These are phyloP conservation scores for Hysterangium stoloniferum DNA, from an alignment of 768 basidiomycete genomes.

Conservation along the genomic window DNA sequence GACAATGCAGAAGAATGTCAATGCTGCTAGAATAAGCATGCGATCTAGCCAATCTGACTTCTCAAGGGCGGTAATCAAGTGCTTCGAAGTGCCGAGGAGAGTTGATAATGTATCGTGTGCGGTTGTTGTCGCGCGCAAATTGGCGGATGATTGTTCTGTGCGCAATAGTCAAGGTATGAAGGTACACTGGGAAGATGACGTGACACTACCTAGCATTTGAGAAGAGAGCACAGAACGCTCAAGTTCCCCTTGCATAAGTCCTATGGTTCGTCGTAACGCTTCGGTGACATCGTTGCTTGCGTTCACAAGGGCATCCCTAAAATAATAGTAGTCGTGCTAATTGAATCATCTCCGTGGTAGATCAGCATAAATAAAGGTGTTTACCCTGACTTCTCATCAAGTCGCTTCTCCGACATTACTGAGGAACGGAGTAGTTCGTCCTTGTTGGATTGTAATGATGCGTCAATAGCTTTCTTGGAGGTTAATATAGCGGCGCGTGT, in stretches of 20 bases:
- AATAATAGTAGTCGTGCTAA: conserved; percentile 4
- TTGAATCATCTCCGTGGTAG: too few species aligned
- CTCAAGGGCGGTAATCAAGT: conserved; percentile 82
- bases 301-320: conserved; percentile 70
- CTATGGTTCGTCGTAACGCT: conserved; percentile 75
- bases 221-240: conserved; percentile 79
- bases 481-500: conserved; percentile 59
- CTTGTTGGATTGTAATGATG: conserved; percentile 46
- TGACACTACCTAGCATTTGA: conserved; percentile 69
- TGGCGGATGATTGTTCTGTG: conserved; percentile 69
- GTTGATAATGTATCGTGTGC: conserved; percentile 69
- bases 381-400: conserved; percentile 56
- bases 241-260: conserved; percentile 85
- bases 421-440: conserved; percentile 62
- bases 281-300: conserved; percentile 88
- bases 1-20: conserved; percentile 77
- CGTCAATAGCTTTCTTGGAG: conserved; percentile 70
- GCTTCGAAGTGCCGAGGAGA: conserved; percentile 71
- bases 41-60: conserved; percentile 91
- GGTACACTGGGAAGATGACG: neutral
- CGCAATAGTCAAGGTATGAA: neutral
- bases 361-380: conserved; percentile 21
- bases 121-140: conserved; percentile 63
- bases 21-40: conserved; percentile 69
- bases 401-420: conserved; percentile 38